Evolutionary conservation across 1,284 basidiomycete genomes (phyloP), one percentile per base, ranked within the genome.

Genomic region (Fistulinella staudtii): DNA sequence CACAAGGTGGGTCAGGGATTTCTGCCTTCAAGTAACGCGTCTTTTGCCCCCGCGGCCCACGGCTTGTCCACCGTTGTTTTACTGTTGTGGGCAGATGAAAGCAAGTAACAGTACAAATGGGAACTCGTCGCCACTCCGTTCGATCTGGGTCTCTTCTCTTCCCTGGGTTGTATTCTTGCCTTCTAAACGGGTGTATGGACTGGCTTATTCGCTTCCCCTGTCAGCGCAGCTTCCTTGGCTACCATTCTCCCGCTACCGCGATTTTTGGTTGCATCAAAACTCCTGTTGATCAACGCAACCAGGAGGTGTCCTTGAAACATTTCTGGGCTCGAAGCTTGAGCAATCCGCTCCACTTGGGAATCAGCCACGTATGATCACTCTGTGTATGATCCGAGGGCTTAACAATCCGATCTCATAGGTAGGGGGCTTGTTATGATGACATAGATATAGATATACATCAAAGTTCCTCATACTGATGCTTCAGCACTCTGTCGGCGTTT

Each of bases 331-430:
- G 22, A 50, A 30, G 28, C n/a, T 37, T n/a, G n/a, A n/a, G n/a
- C n/a, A n/a, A n/a, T n/a, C 27, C 22, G 13, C 24, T 24, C 41
- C 33, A 30, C 40, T 37, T 21, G 39, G 50, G 39, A 54, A 56
- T 22, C 17, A 23, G 23, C 34, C 33, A 7, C 22, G 37, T 37
- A 35, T 21, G 14, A n/a, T n/a, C n/a, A n/a, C n/a, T n/a, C n/a
- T n/a, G n/a, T n/a, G n/a, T 33, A 21, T 55, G 56, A 58, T 56
- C 53, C 57, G 53, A 56, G 55, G 57, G 53, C 41, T 42, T 34
- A 37, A 43, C 25, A 18, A n/a, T 42, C 36, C 35, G 36, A 45
- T 45, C 20, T 49, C 39, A 43, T 23, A 35, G 42, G 29, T 23
- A 17, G 36, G 8, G 20, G 29, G n/a, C n/a, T n/a, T n/a, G n/a